Percentiles rank a stretch among this genome's conserved stretches.
Evolutionary conservation across 768 basidiomycete species (phyloP).

Genomic region (Leccinum truebloodii): DNA sequence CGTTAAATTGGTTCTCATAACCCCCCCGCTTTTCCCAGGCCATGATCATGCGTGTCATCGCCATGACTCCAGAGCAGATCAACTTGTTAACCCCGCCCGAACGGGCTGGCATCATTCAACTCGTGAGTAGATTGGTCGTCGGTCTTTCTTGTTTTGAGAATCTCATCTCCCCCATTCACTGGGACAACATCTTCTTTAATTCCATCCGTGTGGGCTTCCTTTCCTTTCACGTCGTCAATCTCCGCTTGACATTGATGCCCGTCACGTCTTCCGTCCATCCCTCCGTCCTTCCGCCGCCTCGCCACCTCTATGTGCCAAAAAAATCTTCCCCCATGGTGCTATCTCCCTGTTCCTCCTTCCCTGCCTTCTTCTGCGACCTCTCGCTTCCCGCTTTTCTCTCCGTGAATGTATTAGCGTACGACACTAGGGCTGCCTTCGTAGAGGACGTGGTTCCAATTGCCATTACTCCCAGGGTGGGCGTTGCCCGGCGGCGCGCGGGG

Average conservation of each 20-base stretch:
- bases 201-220: too few species aligned
- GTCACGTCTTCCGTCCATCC: slow-evolving; percentile 1
- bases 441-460: slow-evolving; percentile 11
- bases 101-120: slow-evolving; percentile 74
- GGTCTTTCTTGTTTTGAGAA: neutral
- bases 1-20: slow-evolving; percentile 15
- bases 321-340: slow-evolving; percentile 16
- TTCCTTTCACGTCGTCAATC: slow-evolving; percentile 1
- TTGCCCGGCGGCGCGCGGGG: neutral
- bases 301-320: slow-evolving; percentile 3
- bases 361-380: slow-evolving; percentile 14
- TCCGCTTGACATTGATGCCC: slow-evolving; percentile 31
- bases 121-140: slow-evolving; percentile 53
- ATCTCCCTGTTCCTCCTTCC: slow-evolving; percentile 10
- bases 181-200: neutral
- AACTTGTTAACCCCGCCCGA: slow-evolving; percentile 71
- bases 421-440: slow-evolving; percentile 34
- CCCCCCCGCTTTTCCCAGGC: slow-evolving; percentile 40
- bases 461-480: slow-evolving; percentile 8
- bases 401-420: slow-evolving; percentile 25
- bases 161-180: too few species aligned
- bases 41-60: slow-evolving; percentile 75
- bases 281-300: slow-evolving; percentile 16
- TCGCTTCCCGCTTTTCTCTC: slow-evolving; percentile 4
- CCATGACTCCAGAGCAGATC: slow-evolving; percentile 86